Evolutionary conservation across 257 asterid genomes (phyloP).

Genomic region (Lycium barbarum): DNA sequence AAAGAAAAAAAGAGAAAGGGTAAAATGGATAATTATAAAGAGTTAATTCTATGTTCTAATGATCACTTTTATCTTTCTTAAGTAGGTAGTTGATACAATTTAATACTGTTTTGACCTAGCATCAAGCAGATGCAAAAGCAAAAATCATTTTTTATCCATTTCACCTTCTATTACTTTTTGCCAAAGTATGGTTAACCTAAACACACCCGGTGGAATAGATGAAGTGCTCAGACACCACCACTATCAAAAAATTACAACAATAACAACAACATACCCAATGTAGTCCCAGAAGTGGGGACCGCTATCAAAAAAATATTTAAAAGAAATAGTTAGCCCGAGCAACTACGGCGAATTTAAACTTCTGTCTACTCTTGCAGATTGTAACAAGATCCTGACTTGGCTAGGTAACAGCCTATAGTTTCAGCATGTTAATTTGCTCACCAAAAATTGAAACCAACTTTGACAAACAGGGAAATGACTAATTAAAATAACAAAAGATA

Average conservation of each 20-base stretch:
- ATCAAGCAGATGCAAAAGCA: background rate
- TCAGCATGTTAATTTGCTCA: too few relatives aligned
- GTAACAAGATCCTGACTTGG: background rate
- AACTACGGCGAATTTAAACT: too few relatives aligned
- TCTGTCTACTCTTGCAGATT: background rate
- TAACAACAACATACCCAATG: background rate
- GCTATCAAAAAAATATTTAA: too few relatives aligned
- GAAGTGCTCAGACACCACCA: background rate
- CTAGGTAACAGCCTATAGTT: background rate
- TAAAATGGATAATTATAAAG: too few relatives aligned
- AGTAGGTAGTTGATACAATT: too few relatives aligned
- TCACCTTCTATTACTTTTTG: background rate
- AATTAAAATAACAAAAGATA: too few relatives aligned
- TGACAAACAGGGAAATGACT: background rate
- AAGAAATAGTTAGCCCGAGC: too few relatives aligned
- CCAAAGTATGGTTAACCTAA: background rate
- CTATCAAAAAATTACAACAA: too few relatives aligned
- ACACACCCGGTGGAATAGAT: background rate
- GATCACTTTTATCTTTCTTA: too few relatives aligned
- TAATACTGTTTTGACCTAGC: too few relatives aligned
- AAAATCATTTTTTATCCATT: background rate
- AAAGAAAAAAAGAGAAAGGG: too few relatives aligned
- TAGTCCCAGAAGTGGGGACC: background rate
- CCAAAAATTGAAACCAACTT: background rate
- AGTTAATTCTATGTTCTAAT: too few relatives aligned